Percentiles rank a stretch among this genome's conserved stretches.
Evolutionary conservation across 345 rosid genomes (phyloP).

Genomic region (Psidium guajava): DNA sequence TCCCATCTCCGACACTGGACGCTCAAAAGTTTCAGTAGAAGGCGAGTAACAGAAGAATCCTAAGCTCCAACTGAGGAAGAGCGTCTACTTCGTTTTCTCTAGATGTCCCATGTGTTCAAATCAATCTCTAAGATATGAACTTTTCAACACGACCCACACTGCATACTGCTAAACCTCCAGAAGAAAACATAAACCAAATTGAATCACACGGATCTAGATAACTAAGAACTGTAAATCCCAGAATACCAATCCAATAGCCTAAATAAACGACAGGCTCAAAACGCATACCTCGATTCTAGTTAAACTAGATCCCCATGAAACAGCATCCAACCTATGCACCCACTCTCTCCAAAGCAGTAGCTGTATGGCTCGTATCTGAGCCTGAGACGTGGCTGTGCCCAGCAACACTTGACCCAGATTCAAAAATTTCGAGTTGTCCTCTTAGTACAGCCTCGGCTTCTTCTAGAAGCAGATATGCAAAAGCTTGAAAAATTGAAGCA

Average conservation of each 20-base stretch:
- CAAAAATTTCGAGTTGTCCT: not conserved
- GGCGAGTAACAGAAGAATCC: not conserved
- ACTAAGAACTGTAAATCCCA: not conserved
- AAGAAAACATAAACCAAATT: not conserved
- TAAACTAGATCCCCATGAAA: not conserved
- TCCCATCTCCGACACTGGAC: too few relatives aligned
- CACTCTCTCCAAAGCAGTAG: not conserved
- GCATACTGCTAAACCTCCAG: not conserved
- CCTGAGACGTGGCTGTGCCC: not conserved
- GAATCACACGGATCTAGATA: not conserved
- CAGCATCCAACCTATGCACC: not conserved
- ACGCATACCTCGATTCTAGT: not conserved
- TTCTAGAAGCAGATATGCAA: too few relatives aligned
- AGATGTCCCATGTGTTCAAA: not conserved
- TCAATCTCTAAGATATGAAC: not conserved
- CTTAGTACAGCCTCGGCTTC: not conserved
- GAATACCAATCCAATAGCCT: not conserved
- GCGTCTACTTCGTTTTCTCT: not conserved
- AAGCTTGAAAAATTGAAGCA: too few relatives aligned
- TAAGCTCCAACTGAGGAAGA: not conserved
- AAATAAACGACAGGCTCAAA: not conserved
- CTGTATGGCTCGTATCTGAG: not conserved
- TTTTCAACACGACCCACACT: not conserved
- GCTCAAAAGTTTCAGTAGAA: too few relatives aligned
- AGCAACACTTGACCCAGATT: not conserved